Percentiles rank a stretch among this genome's conserved stretches.
Conservation (phyloP, 495 filamentous ascomycete species). For the Podospora anserina region DNA sequence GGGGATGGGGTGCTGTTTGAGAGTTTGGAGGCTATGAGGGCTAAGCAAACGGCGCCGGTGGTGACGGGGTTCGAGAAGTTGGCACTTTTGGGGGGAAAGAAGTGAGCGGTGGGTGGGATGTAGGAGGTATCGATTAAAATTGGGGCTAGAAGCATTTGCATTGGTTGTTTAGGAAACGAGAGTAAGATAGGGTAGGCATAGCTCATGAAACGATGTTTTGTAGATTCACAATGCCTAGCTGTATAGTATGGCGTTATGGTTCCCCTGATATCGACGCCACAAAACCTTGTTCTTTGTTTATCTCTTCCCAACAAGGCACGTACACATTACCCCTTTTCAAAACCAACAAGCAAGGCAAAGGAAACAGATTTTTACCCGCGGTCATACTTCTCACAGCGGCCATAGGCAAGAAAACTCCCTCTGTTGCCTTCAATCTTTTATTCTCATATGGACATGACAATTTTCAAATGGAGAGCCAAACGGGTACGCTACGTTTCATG, state of each 20-base stretch:
- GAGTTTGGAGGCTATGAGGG: constrained; percentile 45
- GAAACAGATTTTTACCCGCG: no score
- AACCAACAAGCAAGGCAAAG: no score
- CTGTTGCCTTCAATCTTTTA: no score
- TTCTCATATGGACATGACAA: no score
- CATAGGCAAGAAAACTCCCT: no score
- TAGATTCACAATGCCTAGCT: background rate
- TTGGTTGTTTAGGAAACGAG: background rate
- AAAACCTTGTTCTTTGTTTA: no score
- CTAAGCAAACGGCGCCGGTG: constrained; percentile 44
- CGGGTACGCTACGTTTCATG: no score
- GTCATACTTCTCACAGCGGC: no score
- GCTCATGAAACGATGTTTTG: background rate
- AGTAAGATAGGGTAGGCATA: background rate
- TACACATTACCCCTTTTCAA: no score
- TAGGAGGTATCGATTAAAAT: background rate
- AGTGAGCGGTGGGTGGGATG: constrained; percentile 19
- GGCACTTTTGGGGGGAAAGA: constrained; percentile 36
- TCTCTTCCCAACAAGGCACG: no score
- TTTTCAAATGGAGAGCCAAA: no score
- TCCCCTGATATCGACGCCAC: background rate
- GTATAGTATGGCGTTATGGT: background rate
- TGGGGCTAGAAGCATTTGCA: background rate
- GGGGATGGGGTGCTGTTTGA: constrained; percentile 53
- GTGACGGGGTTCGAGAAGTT: constrained; percentile 52